A percentile compares a stretch with the other conserved stretches of the same genome.
Evolutionary conservation across 306 rosid species (phyloP).

Genomic region (Trichosanthes cucumerina): DNA sequence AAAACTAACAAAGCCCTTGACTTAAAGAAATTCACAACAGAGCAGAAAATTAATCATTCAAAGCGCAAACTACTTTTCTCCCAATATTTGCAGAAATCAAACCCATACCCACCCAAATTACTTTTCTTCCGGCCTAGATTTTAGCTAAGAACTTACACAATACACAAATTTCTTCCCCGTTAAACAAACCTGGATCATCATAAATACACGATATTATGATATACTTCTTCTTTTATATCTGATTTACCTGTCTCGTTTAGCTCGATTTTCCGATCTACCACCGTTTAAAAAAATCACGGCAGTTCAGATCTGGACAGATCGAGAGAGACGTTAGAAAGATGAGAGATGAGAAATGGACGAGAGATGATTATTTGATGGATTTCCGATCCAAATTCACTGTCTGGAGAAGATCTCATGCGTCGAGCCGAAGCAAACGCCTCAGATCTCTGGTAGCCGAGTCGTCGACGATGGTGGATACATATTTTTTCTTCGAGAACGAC

Average conservation of each 20-base stretch:
- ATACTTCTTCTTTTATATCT: background rate
- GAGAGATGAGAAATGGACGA: background rate
- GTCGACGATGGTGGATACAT: slow-evolving; percentile 21
- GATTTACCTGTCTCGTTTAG: slow-evolving; percentile 5
- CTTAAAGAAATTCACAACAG: slow-evolving; percentile 1
- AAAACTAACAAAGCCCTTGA: slow-evolving; percentile 7
- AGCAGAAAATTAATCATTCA: slow-evolving; percentile 9
- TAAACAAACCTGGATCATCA: slow-evolving; percentile 7
- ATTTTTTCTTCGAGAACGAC: slow-evolving; percentile 57
- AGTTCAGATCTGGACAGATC: slow-evolving; percentile 15
- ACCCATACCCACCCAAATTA: slow-evolving; percentile 8
- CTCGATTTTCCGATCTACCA: slow-evolving; percentile 31
- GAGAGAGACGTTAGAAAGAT: slow-evolving; percentile 15
- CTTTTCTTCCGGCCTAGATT: background rate
- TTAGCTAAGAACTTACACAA: background rate
- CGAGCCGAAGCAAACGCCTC: slow-evolving; percentile 78
- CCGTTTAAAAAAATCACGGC: slow-evolving; percentile 88
- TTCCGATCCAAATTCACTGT: background rate
- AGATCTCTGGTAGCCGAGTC: slow-evolving; percentile 81
- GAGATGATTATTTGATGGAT: background rate
- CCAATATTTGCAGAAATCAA: slow-evolving; percentile 11
- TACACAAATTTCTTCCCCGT: slow-evolving; percentile 2
- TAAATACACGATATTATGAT: background rate
- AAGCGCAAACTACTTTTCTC: background rate
- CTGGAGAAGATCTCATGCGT: slow-evolving; percentile 8